Base-by-base conservation (phyloP, 192 early-diverging fungal genomes). In the Coemansia asiatica region DNA sequence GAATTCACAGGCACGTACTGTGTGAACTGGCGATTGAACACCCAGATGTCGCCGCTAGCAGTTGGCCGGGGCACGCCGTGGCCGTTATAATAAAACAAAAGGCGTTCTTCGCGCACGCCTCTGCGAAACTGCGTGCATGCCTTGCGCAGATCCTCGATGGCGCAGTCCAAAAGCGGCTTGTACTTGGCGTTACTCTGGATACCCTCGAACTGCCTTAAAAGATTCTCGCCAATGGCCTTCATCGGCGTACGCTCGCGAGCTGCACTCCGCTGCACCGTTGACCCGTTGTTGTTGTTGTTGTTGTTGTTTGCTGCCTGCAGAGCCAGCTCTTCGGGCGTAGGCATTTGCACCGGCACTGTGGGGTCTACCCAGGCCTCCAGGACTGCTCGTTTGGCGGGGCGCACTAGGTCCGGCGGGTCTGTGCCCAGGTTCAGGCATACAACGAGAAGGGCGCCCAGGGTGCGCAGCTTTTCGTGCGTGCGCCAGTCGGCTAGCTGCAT, bases 71-170 rank as follows among this genome's bases (percentile, higher is more conserved):
- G 97, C 18, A 99, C 97, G 50, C 97, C 97, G 60, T 97, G 97
- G 18, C 97, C 97, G 63, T 99, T 99, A 85, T 97, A 99, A 68
- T 99, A 94, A 59, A 99, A 97, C 46, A 99, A 75, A 49, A 97
- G 87, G 2, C 97, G 89, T 54, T 96, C 95, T 44, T 96, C 95
- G 68, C 95, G 96, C 46, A 94, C 92, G 65, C 84, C 88, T 22
- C 91, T 83, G 31, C 97, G 78, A 65, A 94, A 81, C 53, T 87
- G 89, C 68, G 83, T 85, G 67, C 93, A 94, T n/a, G 91, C 68
- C 57, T 95, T 95, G 69, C 94, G 95, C 36, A 91, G 88, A 60
- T 96, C 95, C 53, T 99, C 95, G 54, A 95, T 89, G 2, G 91
- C 90, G 16, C 95, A 95, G 71, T 99, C 95, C 56, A 92, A 82